Conservation (phyloP, 163 green algal species). For the Botryococcus braunii region DNA sequence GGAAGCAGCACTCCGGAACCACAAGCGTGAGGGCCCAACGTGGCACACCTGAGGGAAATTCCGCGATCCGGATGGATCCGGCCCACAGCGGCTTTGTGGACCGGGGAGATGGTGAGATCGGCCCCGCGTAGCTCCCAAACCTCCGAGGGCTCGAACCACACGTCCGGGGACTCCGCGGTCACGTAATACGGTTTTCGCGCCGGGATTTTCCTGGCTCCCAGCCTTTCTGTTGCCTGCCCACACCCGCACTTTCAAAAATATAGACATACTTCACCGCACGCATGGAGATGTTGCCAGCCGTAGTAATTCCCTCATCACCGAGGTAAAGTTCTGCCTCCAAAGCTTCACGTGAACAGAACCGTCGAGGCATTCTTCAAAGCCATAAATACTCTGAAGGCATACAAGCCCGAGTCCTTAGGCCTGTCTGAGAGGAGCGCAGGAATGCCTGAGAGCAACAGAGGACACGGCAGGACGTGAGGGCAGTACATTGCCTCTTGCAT, state of each 20-base stretch:
- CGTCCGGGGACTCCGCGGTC: conserved; percentile 51
- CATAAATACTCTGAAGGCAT: too few species aligned
- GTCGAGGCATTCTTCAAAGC: too few species aligned
- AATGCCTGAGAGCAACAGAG: too few species aligned
- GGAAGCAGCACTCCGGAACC: background rate
- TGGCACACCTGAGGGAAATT: conserved; percentile 23
- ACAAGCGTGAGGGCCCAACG: background rate
- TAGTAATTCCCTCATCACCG: too few species aligned
- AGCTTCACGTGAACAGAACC: too few species aligned
- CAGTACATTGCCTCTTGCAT: too few species aligned
- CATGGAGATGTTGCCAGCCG: too few species aligned
- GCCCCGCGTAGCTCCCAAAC: conserved; percentile 70
- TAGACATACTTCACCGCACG: too few species aligned
- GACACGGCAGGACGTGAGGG: too few species aligned
- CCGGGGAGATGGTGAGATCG: conserved; percentile 76
- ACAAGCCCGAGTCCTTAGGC: too few species aligned
- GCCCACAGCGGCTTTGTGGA: conserved; percentile 42
- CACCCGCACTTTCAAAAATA: background rate
- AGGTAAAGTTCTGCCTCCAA: too few species aligned
- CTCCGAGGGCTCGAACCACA: conserved; percentile 81
- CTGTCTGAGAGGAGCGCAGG: too few species aligned
- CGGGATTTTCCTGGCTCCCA: conserved; percentile 14
- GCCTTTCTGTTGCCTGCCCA: conserved; percentile 16
- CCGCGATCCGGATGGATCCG: conserved; percentile 11
- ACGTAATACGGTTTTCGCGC: conserved; percentile 54